These are phyloP conservation scores for Holtermanniella nyarrowii DNA, from an alignment of 768 basidiomycete genomes.

Conservation along the genomic window DNA sequence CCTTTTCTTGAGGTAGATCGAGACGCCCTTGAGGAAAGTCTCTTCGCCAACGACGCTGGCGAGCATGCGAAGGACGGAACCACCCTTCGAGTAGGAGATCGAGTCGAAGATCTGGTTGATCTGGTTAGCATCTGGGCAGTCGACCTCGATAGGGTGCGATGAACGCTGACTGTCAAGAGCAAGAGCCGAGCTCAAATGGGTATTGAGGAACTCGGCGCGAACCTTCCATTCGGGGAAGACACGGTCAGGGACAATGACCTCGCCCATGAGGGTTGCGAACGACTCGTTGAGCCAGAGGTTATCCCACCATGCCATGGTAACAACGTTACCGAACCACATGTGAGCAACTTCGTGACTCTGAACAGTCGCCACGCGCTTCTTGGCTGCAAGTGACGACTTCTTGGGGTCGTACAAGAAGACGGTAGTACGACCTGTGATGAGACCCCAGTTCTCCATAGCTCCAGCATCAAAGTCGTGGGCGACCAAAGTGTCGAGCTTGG, in stretches of 20 bases:
- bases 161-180: slow-evolving; percentile 71
- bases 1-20: slow-evolving; percentile 80
- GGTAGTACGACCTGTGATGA: slow-evolving; percentile 79
- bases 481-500: slow-evolving; percentile 85
- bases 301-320: slow-evolving; percentile 62
- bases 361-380: slow-evolving; percentile 64
- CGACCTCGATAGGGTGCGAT: slow-evolving; percentile 87
- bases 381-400: slow-evolving; percentile 58
- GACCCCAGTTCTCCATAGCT: slow-evolving; percentile 65
- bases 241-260: slow-evolving; percentile 68
- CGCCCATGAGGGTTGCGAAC: slow-evolving; percentile 86
- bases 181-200: slow-evolving; percentile 65
- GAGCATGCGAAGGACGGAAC: slow-evolving; percentile 82
- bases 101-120: slow-evolving; percentile 85
- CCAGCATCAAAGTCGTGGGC: slow-evolving; percentile 83
- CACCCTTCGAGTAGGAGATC: slow-evolving; percentile 64
- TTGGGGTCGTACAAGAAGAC: slow-evolving; percentile 72
- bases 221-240: slow-evolving; percentile 71
- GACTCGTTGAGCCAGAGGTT: slow-evolving; percentile 47
- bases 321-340: slow-evolving; percentile 76
- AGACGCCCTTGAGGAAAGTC: slow-evolving; percentile 74
- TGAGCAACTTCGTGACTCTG: slow-evolving; percentile 62
- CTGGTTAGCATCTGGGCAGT: slow-evolving; percentile 72
- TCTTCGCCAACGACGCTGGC: slow-evolving; percentile 80
- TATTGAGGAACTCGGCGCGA: slow-evolving; percentile 68